Evolutionary conservation across 2,329 filamentous ascomycete genomes (phyloP), one percentile per base, ranked within the genome.

Genomic region (Fusarium sp.): DNA sequence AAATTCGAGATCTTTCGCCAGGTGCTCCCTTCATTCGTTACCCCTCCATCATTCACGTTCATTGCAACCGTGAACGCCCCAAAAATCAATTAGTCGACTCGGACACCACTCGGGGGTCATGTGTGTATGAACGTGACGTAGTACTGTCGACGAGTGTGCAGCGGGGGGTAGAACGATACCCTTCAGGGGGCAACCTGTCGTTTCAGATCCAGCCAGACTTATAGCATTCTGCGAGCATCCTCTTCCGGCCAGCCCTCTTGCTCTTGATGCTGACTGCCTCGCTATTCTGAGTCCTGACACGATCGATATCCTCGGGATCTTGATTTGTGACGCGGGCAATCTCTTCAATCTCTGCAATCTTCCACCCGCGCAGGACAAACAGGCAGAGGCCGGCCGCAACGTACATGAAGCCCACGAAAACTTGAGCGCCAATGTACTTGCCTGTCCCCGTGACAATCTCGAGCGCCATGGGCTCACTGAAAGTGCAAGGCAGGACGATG

Each of bases 401-500:
- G 74, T 89, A 93, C 84, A 92, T 88, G 68, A 90, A 83, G 2
- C 89, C 91, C 0, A 88, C 87, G 72, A 93, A 92, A 2, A 92
- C 76, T 78, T 91, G 87, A 0, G 87, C 85, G 11, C 87, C 80
- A 4, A 89, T 81, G 67, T 90, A 91, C 23, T 87, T 86, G 32
- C 83, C 81, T 0, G 82, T 84, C 30, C 41, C 85, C 78, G 20
- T 82, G 62, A 77, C 81, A 75, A 93, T 87, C 62, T 88, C 84
- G 45, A 93, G 81, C 4, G 87, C 92, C 73, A 93, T 93, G 3
- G 89, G 88, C 74, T 92, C 90, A 41, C 90, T 88, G 74, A 92
- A 95, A 0, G 92, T 94, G 14, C 90, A 89, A 1, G 94, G 94
- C 11, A 95, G 80, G 6, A 92, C 89, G 18, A 96, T 87, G 7